Evolutionary conservation across 257 asterid genomes (phyloP), one percentile per base, ranked within the genome.

Genomic region (Nicotiana tabacum): DNA sequence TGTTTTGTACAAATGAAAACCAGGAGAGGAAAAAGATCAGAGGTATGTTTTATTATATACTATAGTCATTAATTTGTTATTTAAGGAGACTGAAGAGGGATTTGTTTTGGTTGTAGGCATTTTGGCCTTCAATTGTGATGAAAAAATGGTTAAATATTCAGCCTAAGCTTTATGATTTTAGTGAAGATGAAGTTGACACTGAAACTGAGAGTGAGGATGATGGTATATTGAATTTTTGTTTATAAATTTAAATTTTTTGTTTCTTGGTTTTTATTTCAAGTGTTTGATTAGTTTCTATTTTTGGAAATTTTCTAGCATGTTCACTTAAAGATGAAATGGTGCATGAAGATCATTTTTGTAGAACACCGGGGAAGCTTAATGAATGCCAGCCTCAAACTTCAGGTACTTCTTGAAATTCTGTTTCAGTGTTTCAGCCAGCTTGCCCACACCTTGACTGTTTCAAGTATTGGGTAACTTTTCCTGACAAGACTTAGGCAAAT

Each of bases 41-140:
- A 93, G 97, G 97, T 94, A 83, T 81, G 55, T 6, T 35, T 57
- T 27, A 8, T 4, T 5, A 72, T 24, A 21, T 48, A 27, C 4
- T 51, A 27, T 64, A 24, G 62, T 80, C 15, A 27, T 80, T 64
- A 12, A 27, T 21, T 17, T 61, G 66, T 12, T 33, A 17, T 46
- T 62, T 43, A 77, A 39, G 46, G 32, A 56, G 0, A 16, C 53
- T 79, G n/a, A 57, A 68, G 78, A 30, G 55, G 33, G 78, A 21
- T 70, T 83, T 37, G 51, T 48, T 79, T 51, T 33, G n/a, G 70
- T 56, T 39, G 51, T 90, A 93, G 98, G 39, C 97, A 27, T 95
- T 94, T 83, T 94, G 98, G 99, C 98, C 99, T 1, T 89, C 97
- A 80, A 87, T 92, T 85, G 97, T 95, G 90, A 90, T 95, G 97